A percentile compares a stretch with the other conserved stretches of the same genome.
Conservation (phyloP, 345 rosid species). For the Barbarea vulgaris region DNA sequence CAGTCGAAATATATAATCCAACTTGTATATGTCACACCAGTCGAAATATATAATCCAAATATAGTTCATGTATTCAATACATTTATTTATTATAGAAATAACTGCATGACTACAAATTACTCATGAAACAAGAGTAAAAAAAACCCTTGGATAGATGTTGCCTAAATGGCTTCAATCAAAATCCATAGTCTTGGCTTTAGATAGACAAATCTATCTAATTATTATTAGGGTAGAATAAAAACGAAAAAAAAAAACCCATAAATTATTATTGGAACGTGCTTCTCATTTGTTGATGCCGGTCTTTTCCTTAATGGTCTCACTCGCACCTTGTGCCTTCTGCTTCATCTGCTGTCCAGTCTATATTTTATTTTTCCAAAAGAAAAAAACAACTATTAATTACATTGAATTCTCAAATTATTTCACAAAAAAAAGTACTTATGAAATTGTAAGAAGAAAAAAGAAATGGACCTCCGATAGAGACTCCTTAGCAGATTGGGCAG, state of each 20-base stretch:
- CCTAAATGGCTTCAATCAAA: conserved; percentile 23
- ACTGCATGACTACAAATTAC: conserved; percentile 23
- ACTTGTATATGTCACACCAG: not conserved
- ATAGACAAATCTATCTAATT: conserved; percentile 36
- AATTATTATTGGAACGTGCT: conserved; percentile 12
- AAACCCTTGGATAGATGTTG: conserved; percentile 12
- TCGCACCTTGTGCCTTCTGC: conserved; percentile 65
- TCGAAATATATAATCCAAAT: conserved; percentile 25
- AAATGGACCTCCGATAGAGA: conserved; percentile 55
- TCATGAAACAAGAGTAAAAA: conserved; percentile 16
- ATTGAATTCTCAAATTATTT: not conserved
- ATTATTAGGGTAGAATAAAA: conserved; percentile 9
- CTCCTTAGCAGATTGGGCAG: conserved; percentile 72
- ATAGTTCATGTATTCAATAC: conserved; percentile 7
- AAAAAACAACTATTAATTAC: not conserved
- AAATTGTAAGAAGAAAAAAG: not conserved
- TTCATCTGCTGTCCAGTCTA: conserved; percentile 66
- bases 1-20: conserved; percentile 22
- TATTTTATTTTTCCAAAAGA: not conserved
- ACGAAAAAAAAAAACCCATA: not conserved
- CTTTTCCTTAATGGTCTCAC: conserved; percentile 62
- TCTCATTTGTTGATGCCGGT: conserved; percentile 56
- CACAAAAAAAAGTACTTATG: not conserved
- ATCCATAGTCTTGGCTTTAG: conserved; percentile 21
- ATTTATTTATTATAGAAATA: conserved; percentile 15